phyloP scores from a whole-genome alignment of 192 early-diverging fungal genomes.

The Podochytrium sp. region DNA sequence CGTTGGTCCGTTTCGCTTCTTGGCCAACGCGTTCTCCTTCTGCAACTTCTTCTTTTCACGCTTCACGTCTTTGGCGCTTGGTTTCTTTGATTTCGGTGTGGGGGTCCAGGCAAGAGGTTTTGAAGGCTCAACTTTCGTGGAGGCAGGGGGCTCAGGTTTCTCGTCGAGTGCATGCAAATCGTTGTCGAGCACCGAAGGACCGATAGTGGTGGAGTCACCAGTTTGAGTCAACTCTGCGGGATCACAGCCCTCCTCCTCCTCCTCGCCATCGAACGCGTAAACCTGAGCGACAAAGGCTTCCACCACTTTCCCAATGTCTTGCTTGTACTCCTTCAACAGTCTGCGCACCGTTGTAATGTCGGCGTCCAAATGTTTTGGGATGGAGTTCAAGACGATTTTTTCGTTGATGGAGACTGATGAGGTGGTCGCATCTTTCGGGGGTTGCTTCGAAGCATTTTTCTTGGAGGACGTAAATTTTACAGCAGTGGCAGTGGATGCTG shows the following conservation, averaged over 20 bases:
- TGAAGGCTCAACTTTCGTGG: too few relatives aligned
- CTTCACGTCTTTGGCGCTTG: background rate
- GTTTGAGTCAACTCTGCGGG: background rate
- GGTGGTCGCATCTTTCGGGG: too few relatives aligned
- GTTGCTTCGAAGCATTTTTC: background rate
- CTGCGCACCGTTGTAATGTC: background rate
- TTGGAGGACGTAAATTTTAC: background rate
- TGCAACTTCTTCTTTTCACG: conserved; percentile 24
- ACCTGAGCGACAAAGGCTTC: conserved; percentile 6
- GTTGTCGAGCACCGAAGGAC: background rate
- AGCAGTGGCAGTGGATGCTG: background rate
- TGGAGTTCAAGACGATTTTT: background rate
- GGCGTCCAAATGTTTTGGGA: conserved; percentile 9
- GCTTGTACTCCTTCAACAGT: conserved; percentile 5
- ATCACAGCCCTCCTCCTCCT: background rate
- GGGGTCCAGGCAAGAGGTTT: too few relatives aligned
- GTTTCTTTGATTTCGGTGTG: background rate
- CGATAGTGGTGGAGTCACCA: background rate
- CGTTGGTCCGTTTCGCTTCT: conserved; percentile 21
- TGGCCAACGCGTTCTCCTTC: conserved; percentile 30
- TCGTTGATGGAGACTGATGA: conserved; percentile 3
- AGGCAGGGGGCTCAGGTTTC: background rate
- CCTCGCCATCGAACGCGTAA: background rate
- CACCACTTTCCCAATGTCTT: conserved; percentile 12
- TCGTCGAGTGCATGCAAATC: background rate